Percentiles rank a stretch among this genome's conserved stretches.
phyloP scores from a whole-genome alignment of 305 asterid genomes.

The Nicotiana rustica region DNA sequence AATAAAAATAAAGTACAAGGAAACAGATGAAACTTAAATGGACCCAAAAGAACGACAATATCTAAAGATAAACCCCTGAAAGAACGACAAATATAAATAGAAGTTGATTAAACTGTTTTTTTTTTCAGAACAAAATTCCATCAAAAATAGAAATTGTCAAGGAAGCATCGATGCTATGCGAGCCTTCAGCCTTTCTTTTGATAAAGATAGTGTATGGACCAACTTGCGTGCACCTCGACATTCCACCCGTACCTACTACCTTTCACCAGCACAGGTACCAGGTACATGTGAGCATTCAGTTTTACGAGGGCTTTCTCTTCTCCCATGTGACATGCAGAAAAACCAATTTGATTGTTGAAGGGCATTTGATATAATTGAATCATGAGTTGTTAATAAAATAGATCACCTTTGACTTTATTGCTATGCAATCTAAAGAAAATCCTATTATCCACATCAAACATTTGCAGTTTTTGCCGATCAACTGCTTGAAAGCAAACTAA shows the following conservation, averaged over 20 bases:
- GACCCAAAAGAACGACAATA: conserved; percentile 3
- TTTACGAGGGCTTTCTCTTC: background rate
- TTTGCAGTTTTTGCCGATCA: background rate
- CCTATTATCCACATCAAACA: background rate
- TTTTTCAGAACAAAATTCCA: background rate
- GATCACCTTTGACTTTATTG: conserved; percentile 8
- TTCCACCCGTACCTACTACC: background rate
- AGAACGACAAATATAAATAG: background rate
- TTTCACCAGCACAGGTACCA: conserved; percentile 1
- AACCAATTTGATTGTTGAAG: background rate
- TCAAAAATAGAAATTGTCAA: background rate
- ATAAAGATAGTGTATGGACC: background rate
- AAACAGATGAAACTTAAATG: conserved; percentile 17
- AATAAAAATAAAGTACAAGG: background rate
- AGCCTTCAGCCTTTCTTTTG: background rate
- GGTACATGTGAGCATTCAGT: background rate
- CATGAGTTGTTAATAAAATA: background rate
- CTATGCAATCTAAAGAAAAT: background rate
- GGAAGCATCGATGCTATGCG: conserved; percentile 14
- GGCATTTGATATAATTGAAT: background rate
- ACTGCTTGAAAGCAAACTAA: conserved; percentile 20
- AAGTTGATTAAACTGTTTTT: background rate
- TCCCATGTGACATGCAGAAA: background rate
- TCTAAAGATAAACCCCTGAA: background rate
- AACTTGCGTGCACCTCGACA: background rate